Conservation (phyloP, 441 rosid species). For the Mallotus repandus region DNA sequence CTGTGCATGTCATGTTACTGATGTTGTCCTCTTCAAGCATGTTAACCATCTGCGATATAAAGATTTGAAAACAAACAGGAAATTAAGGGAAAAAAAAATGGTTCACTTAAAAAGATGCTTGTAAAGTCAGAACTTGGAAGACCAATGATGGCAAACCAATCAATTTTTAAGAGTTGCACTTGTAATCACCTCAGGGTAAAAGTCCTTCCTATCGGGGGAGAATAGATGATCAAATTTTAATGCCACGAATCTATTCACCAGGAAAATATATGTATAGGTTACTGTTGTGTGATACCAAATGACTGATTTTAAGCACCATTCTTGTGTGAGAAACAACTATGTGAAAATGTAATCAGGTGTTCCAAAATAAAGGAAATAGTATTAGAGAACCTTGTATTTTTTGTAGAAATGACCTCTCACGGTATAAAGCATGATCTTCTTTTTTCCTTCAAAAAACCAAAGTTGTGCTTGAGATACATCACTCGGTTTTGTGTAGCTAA, state of each 20-base stretch:
- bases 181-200: slow-evolving; percentile 75
- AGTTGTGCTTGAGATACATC: slow-evolving; percentile 80
- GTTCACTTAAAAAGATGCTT: not conserved
- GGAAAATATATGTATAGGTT: slow-evolving; percentile 15
- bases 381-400: slow-evolving; percentile 71
- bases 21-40: slow-evolving; percentile 75
- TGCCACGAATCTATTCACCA: slow-evolving; percentile 76
- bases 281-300: not conserved
- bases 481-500: slow-evolving; percentile 62
- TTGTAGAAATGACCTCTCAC: slow-evolving; percentile 85
- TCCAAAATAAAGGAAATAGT: not conserved
- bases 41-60: slow-evolving; percentile 64
- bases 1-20: slow-evolving; percentile 65
- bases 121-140: not conserved
- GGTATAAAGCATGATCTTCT: slow-evolving; percentile 86
- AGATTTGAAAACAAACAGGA: not conserved
- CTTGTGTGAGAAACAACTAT: not conserved
- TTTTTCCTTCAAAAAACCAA: slow-evolving; percentile 65
- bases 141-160: not conserved
- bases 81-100: not conserved
- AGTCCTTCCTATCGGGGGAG: slow-evolving; percentile 91
- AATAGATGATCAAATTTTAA: slow-evolving; percentile 77
- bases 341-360: not conserved
- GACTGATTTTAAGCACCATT: not conserved
- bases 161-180: slow-evolving; percentile 17